Evolutionary conservation across 208 protist genomes (phyloP).

Genomic region (Porcisia deanei): DNA sequence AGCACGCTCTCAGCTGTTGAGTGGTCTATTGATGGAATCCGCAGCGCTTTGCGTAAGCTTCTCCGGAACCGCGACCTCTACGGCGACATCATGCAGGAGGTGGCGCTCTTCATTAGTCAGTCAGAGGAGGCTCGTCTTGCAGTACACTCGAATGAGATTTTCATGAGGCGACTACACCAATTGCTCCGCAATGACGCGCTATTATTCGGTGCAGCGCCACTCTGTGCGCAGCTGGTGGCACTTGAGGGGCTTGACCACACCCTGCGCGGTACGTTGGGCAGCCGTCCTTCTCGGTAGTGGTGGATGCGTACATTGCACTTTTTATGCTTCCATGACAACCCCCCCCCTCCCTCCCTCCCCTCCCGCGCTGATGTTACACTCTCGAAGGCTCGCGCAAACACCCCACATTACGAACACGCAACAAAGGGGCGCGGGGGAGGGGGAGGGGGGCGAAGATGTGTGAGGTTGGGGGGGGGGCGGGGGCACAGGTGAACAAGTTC

Average conservation of each 20-base stretch:
- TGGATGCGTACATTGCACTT: background rate
- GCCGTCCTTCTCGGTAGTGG: background rate
- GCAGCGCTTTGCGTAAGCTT: slow-evolving; percentile 43
- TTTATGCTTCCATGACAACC: background rate
- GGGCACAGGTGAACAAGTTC: no score
- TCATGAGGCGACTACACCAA: slow-evolving; percentile 59
- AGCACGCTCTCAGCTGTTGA: slow-evolving; percentile 34
- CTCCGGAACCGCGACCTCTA: slow-evolving; percentile 44
- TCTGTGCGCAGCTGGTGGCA: slow-evolving; percentile 76
- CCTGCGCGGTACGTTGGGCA: background rate
- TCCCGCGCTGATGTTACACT: no score
- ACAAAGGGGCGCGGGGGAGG: background rate
- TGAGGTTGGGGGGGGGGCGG: background rate
- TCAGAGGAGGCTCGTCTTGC: slow-evolving; percentile 52
- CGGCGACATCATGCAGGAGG: slow-evolving; percentile 52
- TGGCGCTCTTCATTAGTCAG: slow-evolving; percentile 49
- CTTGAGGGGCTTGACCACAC: slow-evolving; percentile 48
- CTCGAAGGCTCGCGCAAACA: no score
- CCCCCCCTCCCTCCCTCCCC: no score
- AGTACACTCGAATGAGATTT: slow-evolving; percentile 53
- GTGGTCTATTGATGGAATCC: slow-evolving; percentile 50
- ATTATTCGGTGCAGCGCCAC: slow-evolving; percentile 49
- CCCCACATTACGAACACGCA: background rate
- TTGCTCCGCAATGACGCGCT: slow-evolving; percentile 49
- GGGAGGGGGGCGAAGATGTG: background rate